phyloP scores from a whole-genome alignment of 495 filamentous ascomycete species.

The Xylaria sp. region DNA sequence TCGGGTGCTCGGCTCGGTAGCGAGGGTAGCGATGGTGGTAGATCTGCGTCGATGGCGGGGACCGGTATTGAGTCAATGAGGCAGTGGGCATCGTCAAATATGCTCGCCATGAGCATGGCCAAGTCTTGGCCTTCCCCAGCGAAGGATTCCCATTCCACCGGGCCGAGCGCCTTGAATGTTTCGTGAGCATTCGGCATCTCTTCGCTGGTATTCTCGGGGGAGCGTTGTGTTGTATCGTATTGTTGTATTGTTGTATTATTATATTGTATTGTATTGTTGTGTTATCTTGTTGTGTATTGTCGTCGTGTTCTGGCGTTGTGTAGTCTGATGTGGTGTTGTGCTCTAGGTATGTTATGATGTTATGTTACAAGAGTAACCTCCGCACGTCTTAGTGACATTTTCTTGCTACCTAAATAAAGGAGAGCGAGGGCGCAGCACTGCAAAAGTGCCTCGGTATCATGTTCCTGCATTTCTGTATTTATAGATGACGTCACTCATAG shows the following conservation, averaged over 20 bases:
- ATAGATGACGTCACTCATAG: constrained; percentile 1
- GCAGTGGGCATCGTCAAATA: constrained; percentile 69
- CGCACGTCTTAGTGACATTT: too few relatives aligned
- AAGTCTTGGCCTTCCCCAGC: constrained; percentile 61
- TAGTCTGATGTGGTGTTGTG: background rate
- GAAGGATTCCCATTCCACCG: constrained; percentile 69
- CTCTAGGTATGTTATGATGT: background rate
- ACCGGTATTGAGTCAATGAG: constrained; percentile 78
- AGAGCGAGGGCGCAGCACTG: background rate
- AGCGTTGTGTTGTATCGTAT: too few relatives aligned
- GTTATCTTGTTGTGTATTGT: too few relatives aligned
- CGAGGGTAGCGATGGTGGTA: too few relatives aligned
- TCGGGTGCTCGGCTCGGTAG: constrained; percentile 26
- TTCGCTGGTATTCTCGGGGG: background rate
- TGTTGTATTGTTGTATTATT: too few relatives aligned
- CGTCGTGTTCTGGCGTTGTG: too few relatives aligned
- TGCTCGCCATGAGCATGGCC: constrained; percentile 60
- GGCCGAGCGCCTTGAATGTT: constrained; percentile 76
- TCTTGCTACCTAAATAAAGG: too few relatives aligned
- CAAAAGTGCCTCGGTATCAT: background rate
- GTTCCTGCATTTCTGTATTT: background rate
- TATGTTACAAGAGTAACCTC: too few relatives aligned
- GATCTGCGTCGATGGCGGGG: constrained; percentile 26
- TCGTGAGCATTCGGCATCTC: constrained; percentile 72
- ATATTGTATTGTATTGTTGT: too few relatives aligned